Percentiles rank a stretch among this genome's conserved stretches.
Conservation (phyloP, 768 basidiomycete genomes). For the Xerocomellus chrysenteron region DNA sequence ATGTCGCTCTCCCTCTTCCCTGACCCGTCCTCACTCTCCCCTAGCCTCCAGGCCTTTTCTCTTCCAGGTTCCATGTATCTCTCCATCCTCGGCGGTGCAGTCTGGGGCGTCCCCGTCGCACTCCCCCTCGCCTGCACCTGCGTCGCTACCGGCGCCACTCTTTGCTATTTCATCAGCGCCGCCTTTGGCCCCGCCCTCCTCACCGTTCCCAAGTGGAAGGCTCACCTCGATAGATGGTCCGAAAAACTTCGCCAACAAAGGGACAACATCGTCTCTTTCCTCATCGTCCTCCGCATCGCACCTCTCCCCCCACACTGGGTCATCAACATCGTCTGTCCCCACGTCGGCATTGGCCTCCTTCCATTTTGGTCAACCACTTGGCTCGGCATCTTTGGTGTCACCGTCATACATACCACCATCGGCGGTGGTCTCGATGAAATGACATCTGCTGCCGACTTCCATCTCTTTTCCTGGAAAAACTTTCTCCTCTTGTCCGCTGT, state of each 20-base stretch:
- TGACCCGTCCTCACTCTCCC: constrained; percentile 8
- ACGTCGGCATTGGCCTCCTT: constrained; percentile 81
- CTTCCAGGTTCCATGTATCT: constrained; percentile 98
- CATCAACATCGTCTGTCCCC: constrained; percentile 88
- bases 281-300: constrained; percentile 92
- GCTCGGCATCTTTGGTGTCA: constrained; percentile 86
- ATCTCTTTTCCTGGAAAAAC: constrained; percentile 90
- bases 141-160: constrained; percentile 85
- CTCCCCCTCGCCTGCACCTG: constrained; percentile 90
- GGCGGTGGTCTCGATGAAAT: constrained; percentile 92
- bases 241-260: constrained; percentile 74
- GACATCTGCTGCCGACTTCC: constrained; percentile 92
- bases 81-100: constrained; percentile 92
- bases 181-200: constrained; percentile 91
- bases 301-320: constrained; percentile 98
- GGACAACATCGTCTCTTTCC: constrained; percentile 85
- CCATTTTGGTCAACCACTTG: constrained; percentile 91
- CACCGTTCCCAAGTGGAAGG: constrained; percentile 81
- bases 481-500: constrained; percentile 83
- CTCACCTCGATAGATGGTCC: constrained; percentile 78
- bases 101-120: constrained; percentile 87
- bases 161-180: constrained; percentile 91
- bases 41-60: constrained; percentile 92
- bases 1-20: constrained; percentile 34
- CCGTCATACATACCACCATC: constrained; percentile 94